phyloP scores from a whole-genome alignment of 441 rosid genomes.

The Corymbia calophylla region DNA sequence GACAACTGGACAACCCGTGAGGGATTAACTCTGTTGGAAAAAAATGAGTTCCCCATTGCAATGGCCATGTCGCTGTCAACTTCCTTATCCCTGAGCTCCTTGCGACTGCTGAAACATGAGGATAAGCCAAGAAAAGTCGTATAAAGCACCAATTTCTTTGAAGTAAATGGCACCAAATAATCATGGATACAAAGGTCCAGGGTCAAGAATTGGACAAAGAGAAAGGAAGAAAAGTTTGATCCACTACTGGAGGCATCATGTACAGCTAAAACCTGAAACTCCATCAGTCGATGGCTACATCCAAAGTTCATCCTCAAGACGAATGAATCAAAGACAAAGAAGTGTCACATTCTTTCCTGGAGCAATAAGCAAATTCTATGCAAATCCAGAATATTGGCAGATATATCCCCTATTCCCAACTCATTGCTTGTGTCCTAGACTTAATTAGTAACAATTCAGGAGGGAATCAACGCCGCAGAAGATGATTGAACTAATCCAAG shows the following conservation, averaged over 20 bases:
- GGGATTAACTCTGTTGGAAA: slow-evolving; percentile 44
- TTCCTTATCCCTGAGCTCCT: slow-evolving; percentile 57
- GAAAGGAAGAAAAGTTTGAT: background rate
- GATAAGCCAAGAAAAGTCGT: background rate
- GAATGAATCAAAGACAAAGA: background rate
- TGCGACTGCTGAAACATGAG: slow-evolving; percentile 36
- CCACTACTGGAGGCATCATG: background rate
- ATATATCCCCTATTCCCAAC: background rate
- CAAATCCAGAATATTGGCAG: background rate
- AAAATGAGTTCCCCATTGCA: slow-evolving; percentile 21
- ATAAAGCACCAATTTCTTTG: background rate
- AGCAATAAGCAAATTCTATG: background rate
- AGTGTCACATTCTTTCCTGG: background rate
- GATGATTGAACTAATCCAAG: background rate
- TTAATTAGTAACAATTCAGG: background rate
- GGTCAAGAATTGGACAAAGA: background rate
- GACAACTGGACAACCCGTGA: slow-evolving; percentile 64
- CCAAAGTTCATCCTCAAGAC: background rate
- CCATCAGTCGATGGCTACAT: background rate
- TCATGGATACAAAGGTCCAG: background rate
- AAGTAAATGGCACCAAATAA: background rate
- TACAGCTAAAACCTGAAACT: background rate
- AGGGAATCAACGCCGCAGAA: background rate
- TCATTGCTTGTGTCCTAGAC: background rate
- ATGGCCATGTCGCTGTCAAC: background rate